Evolutionary conservation across 768 basidiomycete species (phyloP), one percentile per base, ranked within the genome.

Genomic region (Leccinum variicolor): DNA sequence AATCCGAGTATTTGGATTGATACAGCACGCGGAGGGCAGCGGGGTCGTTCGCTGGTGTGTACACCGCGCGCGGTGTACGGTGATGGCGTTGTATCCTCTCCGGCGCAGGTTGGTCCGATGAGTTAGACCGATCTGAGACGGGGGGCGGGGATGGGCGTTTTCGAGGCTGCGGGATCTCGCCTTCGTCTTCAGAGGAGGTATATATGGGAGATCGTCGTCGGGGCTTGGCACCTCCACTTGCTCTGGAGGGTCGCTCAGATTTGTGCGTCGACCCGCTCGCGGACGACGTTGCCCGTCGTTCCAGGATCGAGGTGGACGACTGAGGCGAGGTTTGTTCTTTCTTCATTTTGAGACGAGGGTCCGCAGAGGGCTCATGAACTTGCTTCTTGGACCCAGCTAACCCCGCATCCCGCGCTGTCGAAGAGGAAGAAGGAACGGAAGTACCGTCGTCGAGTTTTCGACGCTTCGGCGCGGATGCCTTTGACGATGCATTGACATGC

Each of bases 151-250:
- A 72, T 54, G 34, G 54, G 58, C 62, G 60, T 62, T 63, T 67
- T 41, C 59, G 62, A 43, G 70, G 58, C 53, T 73, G 69, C 2
- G 70, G 67, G 9, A 70, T 71, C 57, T 81, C 77, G 23, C 76
- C 77, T 64, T 85, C 84, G 52, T 87, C 83, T 39, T 85, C 85
- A 1, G 86, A 85, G 1, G 86, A 86, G 1, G 87, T 87, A 59
- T 85, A 87, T 52, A 84, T 79, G 1, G 84, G 85, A 3, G 84
- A 82, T 45, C 73, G 77, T 47, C 86, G 83, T 47, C 83, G 77
- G 19, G 62, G 54, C 54, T 82, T 84, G 26, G 57, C 52, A 15
- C 58, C 54, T 15, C 59, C 60, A 34, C 52, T 62, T 21, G 56
- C 21, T 49, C 61, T 70, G 56, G 60, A 31, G 31, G 57, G 25